Percentiles rank a stretch among this genome's conserved stretches.
phyloP scores from a whole-genome alignment of 805 yeast species.

The Yamadazyma scolyti region DNA sequence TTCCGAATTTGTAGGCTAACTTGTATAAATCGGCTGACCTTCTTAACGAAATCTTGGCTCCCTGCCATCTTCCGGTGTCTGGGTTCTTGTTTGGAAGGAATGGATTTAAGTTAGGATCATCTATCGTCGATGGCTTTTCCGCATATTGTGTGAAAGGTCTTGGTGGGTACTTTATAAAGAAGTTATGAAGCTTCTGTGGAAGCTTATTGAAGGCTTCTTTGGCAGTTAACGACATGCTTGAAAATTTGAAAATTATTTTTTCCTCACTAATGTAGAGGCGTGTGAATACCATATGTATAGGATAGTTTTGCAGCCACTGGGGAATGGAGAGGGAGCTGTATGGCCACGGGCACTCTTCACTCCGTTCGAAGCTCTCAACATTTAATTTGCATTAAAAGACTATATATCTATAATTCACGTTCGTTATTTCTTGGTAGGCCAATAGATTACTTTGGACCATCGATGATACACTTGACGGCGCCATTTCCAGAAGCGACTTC shows the following conservation, averaged over 20 bases:
- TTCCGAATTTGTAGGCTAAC: slow-evolving; percentile 77
- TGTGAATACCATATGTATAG: no score
- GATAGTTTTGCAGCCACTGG: no score
- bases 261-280: no score
- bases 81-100: slow-evolving; percentile 84
- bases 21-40: slow-evolving; percentile 82
- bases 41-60: slow-evolving; percentile 74
- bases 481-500: slow-evolving; percentile 61
- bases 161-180: slow-evolving; percentile 84
- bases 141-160: slow-evolving; percentile 69
- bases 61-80: slow-evolving; percentile 70
- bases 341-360: slow-evolving; percentile 1
- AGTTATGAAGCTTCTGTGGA: slow-evolving; percentile 66
- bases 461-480: slow-evolving; percentile 76
- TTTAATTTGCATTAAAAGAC: slow-evolving; percentile 6
- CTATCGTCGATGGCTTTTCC: slow-evolving; percentile 57
- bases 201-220: slow-evolving; percentile 53
- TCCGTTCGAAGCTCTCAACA: slow-evolving; percentile 1
- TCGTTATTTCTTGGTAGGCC: neutral
- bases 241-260: slow-evolving; percentile 5
- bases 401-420: slow-evolving; percentile 1
- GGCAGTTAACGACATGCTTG: slow-evolving; percentile 25
- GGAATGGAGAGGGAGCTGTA: neutral
- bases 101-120: slow-evolving; percentile 76
- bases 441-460: slow-evolving; percentile 55